phyloP scores from a whole-genome alignment of 2,329 filamentous ascomycete genomes.

The Coniochaeta sp. region DNA sequence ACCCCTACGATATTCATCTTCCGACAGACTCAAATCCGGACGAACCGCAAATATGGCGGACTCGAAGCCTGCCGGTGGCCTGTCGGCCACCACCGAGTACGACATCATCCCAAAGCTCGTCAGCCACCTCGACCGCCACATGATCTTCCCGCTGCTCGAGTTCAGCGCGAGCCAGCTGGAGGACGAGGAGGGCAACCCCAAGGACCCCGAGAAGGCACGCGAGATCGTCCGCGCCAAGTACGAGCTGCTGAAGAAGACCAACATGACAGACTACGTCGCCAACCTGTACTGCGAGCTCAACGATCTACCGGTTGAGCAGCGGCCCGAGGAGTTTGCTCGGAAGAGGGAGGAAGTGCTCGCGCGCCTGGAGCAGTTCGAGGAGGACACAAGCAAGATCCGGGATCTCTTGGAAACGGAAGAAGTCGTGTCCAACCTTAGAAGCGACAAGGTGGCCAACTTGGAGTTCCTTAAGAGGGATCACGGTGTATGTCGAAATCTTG shows the following conservation, averaged over 20 bases:
- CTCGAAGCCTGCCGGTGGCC: slow-evolving; percentile 26
- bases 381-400: slow-evolving; percentile 82
- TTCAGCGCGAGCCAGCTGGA: slow-evolving; percentile 79
- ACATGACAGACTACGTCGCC: slow-evolving; percentile 98
- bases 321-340: slow-evolving; percentile 78
- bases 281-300: slow-evolving; percentile 87
- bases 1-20: background rate
- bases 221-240: slow-evolving; percentile 84
- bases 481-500: slow-evolving; percentile 52
- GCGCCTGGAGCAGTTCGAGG: slow-evolving; percentile 74
- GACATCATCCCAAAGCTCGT: slow-evolving; percentile 77
- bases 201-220: slow-evolving; percentile 47
- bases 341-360: slow-evolving; percentile 85
- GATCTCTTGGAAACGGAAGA: slow-evolving; percentile 81
- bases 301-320: slow-evolving; percentile 53
- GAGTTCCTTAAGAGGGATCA: slow-evolving; percentile 96
- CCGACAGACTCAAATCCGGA: background rate
- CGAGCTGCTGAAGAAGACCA: slow-evolving; percentile 89
- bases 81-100: slow-evolving; percentile 18
- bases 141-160: slow-evolving; percentile 94
- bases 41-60: slow-evolving; percentile 22
- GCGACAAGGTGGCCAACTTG: slow-evolving; percentile 98
- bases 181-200: slow-evolving; percentile 53
- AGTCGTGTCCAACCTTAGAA: slow-evolving; percentile 83
- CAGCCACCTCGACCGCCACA: slow-evolving; percentile 86